Evolutionary conservation across 371 early-diverging fungal species (phyloP).

Genomic region (Syncephalastrum contaminatum): DNA sequence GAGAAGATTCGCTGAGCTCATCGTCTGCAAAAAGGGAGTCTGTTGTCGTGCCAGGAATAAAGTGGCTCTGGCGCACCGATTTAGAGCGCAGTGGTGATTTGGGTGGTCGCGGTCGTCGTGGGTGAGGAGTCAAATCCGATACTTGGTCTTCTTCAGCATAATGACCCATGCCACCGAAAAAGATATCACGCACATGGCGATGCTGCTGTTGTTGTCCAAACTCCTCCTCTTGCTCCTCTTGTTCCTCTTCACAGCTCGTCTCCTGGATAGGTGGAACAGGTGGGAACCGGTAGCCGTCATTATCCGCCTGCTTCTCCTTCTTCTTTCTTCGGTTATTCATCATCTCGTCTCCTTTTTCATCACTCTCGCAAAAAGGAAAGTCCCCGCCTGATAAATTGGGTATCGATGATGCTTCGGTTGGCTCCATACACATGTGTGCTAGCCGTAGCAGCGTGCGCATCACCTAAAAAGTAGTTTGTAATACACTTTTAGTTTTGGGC

Average conservation of each 20-base stretch:
- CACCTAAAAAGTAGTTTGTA: conserved; percentile 3
- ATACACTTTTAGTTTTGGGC: conserved; percentile 4
- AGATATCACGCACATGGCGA: conserved; percentile 20
- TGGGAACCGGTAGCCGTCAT: not conserved
- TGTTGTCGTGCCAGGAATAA: not conserved
- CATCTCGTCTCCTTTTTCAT: conserved; percentile 3
- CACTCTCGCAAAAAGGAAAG: not conserved
- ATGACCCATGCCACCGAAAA: conserved; percentile 1
- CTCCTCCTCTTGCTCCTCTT: conserved; percentile 1
- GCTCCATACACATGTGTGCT: conserved; percentile 6
- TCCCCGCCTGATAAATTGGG: too few relatives aligned
- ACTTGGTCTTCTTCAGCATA: too few relatives aligned
- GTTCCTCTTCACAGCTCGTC: conserved; percentile 1
- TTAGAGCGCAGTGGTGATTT: conserved; percentile 32
- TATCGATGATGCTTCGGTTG: not conserved
- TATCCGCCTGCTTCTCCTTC: conserved; percentile 2
- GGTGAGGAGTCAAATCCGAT: too few relatives aligned
- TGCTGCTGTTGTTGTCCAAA: not conserved
- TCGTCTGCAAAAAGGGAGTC: conserved; percentile 5
- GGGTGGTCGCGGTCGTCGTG: conserved; percentile 24
- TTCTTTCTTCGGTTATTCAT: not conserved
- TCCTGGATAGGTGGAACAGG: not conserved
- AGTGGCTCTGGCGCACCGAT: too few relatives aligned
- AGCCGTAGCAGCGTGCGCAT: conserved; percentile 9
- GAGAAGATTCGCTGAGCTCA: conserved; percentile 3